Evolutionary conservation across 177 flowering plant species (phyloP).

Genomic region (Telopea speciosissima): DNA sequence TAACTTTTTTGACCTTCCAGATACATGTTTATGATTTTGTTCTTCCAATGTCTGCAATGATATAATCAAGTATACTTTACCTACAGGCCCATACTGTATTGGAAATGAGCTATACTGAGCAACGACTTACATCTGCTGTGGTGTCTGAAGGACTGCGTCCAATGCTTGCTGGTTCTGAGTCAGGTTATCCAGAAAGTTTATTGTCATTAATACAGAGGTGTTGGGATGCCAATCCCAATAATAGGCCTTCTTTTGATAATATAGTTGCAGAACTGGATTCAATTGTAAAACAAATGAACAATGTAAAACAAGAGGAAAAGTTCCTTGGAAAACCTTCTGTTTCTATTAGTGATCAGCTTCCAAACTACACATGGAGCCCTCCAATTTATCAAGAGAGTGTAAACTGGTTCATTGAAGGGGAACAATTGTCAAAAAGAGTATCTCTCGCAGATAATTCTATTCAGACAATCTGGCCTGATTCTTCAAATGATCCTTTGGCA

Average conservation of each 20-base stretch:
- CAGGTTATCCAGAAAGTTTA: slow-evolving; percentile 47
- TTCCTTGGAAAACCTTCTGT: slow-evolving; percentile 14
- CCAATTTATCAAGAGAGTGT: slow-evolving; percentile 35
- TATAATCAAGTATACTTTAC: neutral
- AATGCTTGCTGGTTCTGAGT: slow-evolving; percentile 48
- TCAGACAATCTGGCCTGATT: slow-evolving; percentile 28
- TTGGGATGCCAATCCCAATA: slow-evolving; percentile 70
- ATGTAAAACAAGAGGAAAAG: slow-evolving; percentile 18
- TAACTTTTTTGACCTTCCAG: neutral
- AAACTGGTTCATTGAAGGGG: slow-evolving; percentile 73
- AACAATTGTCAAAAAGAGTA: slow-evolving; percentile 26
- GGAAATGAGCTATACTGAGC: slow-evolving; percentile 96
- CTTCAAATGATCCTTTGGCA: slow-evolving; percentile 23
- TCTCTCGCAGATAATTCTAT: slow-evolving; percentile 20
- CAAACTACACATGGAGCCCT: slow-evolving; percentile 15
- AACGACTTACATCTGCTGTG: slow-evolving; percentile 89
- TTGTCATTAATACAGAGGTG: slow-evolving; percentile 64
- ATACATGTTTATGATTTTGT: neutral
- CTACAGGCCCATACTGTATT: slow-evolving; percentile 95
- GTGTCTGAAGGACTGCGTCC: slow-evolving; percentile 82
- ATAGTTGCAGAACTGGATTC: slow-evolving; percentile 50
- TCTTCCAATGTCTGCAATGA: neutral
- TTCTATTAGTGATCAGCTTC: slow-evolving; percentile 20
- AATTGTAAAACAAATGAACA: slow-evolving; percentile 29
- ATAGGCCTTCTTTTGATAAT: slow-evolving; percentile 75